Base-by-base conservation (phyloP, 139 green algal genomes). In the Chlorella vulgaris region DNA sequence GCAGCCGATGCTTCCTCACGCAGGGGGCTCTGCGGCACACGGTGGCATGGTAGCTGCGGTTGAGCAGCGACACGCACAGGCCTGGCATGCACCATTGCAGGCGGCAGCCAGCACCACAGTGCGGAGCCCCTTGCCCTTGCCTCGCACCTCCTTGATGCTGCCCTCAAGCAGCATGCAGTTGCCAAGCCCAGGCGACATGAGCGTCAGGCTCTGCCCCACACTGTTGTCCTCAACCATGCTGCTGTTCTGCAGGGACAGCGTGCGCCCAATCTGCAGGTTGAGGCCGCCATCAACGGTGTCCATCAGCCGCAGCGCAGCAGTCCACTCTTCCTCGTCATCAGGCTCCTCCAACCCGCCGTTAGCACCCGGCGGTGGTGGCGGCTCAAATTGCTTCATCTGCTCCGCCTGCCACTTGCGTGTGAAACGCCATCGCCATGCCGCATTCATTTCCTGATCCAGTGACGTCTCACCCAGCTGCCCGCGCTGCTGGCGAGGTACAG, bases 371-470 rank as follows among this genome's bases (percentile, higher is more conserved):
- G 73, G 40, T 31, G 69, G n/a, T 26, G 40, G n/a, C n/a, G 79
- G 40, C 13, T 86, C 61, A 63, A 86, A 78, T 53, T 86, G 74
- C 75, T 76, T 77, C 36, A 76, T 53, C 63, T 86, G 78, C 69
- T 85, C 78, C 35, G 71, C 69, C 55, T 88, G 84, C 84, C 84
- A 88, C 69, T 88, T 88, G 38, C 84, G 65, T 1, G 61, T 81
- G 73, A 88, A 88, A 7, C 84, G 58, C 84, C 84, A 88, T n/a
- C 78, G 67, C 84, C 84, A 88, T 18, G 74, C 82, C 8, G 74
- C 74, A 24, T 83, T 66, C 33, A 86, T 7, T 21, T 86, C 82
- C 2, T 69, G 31, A 8, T 86, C 82, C 8, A 71, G 19, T 0
- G 36, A 22, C 10, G 53, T 35, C 51, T 69, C 53, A 2, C 33